These are phyloP conservation scores for Irpex lacteus DNA, from an alignment of 1,284 basidiomycete species.

Conservation along the genomic window DNA sequence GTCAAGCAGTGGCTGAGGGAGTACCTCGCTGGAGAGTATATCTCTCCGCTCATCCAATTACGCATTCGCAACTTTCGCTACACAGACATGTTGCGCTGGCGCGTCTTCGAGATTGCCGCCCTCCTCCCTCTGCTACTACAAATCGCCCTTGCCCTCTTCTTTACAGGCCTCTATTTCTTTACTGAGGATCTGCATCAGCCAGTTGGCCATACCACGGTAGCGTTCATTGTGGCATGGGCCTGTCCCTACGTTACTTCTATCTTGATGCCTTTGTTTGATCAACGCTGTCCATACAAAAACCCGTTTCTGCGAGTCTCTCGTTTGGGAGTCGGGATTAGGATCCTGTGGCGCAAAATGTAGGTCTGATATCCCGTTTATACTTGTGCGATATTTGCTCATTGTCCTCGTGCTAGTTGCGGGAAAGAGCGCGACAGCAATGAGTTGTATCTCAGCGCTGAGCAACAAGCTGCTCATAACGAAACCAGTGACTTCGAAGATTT, in stretches of 20 bases:
- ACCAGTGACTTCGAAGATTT: too few relatives aligned
- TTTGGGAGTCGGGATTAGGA: too few relatives aligned
- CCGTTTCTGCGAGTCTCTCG: not conserved
- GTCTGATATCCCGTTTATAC: too few relatives aligned
- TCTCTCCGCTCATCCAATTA: not conserved
- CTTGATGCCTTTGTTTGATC: not conserved
- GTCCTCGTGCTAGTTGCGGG: too few relatives aligned
- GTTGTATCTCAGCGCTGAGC: too few relatives aligned
- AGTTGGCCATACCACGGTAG: not conserved
- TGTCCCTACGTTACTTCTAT: not conserved
- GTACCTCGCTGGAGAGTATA: not conserved
- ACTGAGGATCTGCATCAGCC: not conserved
- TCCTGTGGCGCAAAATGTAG: too few relatives aligned
- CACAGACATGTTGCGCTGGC: not conserved
- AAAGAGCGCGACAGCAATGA: too few relatives aligned
- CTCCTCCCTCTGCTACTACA: not conserved
- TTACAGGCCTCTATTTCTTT: not conserved
- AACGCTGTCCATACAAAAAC: slow-evolving; percentile 2
- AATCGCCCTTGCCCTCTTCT: not conserved
- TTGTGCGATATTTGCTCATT: too few relatives aligned
- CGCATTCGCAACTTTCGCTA: not conserved
- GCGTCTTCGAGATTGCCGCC: not conserved
- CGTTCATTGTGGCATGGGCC: not conserved
- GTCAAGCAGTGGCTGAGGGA: slow-evolving; percentile 5
- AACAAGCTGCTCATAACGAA: too few relatives aligned